These are phyloP conservation scores for Fusarium sp. DNA, from an alignment of 2,329 filamentous ascomycete species.

Conservation along the genomic window DNA sequence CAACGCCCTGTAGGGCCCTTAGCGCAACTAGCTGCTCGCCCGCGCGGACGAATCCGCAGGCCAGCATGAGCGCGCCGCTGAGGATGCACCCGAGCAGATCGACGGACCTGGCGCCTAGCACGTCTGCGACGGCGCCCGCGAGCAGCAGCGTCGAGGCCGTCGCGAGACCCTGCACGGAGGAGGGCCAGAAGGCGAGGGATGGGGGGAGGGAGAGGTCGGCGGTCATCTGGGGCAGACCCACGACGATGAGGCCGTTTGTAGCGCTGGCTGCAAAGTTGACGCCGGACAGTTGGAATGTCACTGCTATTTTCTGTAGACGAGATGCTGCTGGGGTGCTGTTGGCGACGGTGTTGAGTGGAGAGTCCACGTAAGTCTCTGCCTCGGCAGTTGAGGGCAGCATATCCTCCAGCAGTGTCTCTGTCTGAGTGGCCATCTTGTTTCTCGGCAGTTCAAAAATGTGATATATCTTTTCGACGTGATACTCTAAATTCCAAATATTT, in stretches of 20 bases:
- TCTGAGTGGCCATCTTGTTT: slow-evolving; percentile 5
- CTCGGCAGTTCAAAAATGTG: not conserved
- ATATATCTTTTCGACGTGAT: not conserved
- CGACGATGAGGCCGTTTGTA: slow-evolving; percentile 48
- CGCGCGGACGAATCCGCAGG: slow-evolving; percentile 43
- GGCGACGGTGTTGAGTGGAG: not conserved
- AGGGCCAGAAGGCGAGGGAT: slow-evolving; percentile 53
- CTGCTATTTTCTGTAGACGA: slow-evolving; percentile 29
- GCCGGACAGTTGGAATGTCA: slow-evolving; percentile 40
- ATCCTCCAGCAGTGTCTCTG: not conserved
- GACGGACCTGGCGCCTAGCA: slow-evolving; percentile 48
- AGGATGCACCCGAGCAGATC: slow-evolving; percentile 49
- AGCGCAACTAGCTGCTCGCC: slow-evolving; percentile 51
- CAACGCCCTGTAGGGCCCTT: slow-evolving; percentile 54
- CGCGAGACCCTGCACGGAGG: slow-evolving; percentile 50
- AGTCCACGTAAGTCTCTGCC: not conserved
- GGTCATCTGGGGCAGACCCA: slow-evolving; percentile 55
- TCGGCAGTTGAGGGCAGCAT: not conserved
- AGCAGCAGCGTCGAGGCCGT: slow-evolving; percentile 52
- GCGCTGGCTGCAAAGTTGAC: slow-evolving; percentile 42
- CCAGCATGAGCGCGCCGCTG: slow-evolving; percentile 47
- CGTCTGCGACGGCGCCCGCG: slow-evolving; percentile 53
- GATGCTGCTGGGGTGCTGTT: slow-evolving; percentile 1
- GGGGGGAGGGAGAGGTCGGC: slow-evolving; percentile 48
- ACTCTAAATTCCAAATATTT: not conserved